phyloP scores from a whole-genome alignment of 306 rosid genomes.

The Citrullus colocynthis region DNA sequence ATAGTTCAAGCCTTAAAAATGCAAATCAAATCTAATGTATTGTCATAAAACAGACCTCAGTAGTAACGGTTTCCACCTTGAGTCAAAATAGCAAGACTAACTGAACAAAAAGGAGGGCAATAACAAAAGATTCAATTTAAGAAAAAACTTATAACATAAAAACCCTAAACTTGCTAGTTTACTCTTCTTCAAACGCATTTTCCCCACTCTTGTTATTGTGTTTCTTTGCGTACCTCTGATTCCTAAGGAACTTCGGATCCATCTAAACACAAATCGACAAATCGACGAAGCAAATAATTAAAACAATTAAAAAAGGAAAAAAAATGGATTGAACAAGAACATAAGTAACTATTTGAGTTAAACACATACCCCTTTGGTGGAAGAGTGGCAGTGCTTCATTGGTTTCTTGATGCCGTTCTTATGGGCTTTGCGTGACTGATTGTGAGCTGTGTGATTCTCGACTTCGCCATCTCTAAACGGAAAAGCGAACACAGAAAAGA shows the following conservation, averaged over 20 bases:
- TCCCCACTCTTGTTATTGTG: slow-evolving; percentile 67
- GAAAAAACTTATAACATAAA: not conserved
- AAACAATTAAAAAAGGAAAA: not conserved
- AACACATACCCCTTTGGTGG: slow-evolving; percentile 67
- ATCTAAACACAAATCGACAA: slow-evolving; percentile 25
- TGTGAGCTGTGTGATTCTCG: slow-evolving; percentile 99
- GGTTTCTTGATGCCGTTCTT: slow-evolving; percentile 34
- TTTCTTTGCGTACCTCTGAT: slow-evolving; percentile 99
- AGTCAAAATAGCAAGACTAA: not conserved
- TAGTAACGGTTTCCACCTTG: slow-evolving; percentile 1
- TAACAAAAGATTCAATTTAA: not conserved
- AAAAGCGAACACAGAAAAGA: too few species aligned
- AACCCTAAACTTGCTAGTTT: slow-evolving; percentile 3
- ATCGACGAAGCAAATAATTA: not conserved
- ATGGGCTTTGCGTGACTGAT: slow-evolving; percentile 86
- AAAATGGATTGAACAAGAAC: not conserved
- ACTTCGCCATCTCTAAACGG: slow-evolving; percentile 26
- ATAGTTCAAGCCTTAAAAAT: not conserved
- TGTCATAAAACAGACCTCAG: not conserved
- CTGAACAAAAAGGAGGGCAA: not conserved
- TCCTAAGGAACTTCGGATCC: slow-evolving; percentile 98
- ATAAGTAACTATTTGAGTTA: not conserved
- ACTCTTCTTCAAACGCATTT: slow-evolving; percentile 50
- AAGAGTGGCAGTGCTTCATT: slow-evolving; percentile 76
- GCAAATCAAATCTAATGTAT: not conserved